phyloP scores from a whole-genome alignment of 2,329 filamentous ascomycete genomes.

The Aschersonia sp. region DNA sequence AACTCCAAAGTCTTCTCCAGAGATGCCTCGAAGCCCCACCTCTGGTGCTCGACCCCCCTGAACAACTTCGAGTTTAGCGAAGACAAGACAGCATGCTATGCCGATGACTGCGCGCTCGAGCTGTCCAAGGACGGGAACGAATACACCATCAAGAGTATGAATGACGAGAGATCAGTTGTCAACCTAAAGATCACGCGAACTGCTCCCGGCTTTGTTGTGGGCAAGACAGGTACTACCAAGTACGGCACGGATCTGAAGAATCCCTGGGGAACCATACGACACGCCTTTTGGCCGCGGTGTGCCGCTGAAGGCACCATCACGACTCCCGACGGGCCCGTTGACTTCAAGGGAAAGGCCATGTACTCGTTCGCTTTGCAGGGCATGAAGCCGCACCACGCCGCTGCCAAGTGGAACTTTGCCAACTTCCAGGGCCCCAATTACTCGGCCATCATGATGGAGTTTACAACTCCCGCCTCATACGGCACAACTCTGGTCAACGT shows the following conservation, averaged over 20 bases:
- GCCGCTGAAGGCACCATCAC: constrained; percentile 69
- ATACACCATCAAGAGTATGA: constrained; percentile 84
- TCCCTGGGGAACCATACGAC: constrained; percentile 86
- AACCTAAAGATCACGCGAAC: constrained; percentile 68
- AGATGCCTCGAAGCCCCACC: constrained; percentile 54
- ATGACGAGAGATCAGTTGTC: constrained; percentile 66
- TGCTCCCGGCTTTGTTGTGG: constrained; percentile 71
- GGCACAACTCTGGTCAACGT: constrained; percentile 73
- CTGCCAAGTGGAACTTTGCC: constrained; percentile 83
- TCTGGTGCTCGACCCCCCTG: constrained; percentile 76
- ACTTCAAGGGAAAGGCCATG: constrained; percentile 67
- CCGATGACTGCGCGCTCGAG: constrained; percentile 71
- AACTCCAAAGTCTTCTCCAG: constrained; percentile 83
- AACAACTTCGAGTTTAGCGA: constrained; percentile 72
- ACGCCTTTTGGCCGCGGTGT: constrained; percentile 89
- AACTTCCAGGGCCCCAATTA: constrained; percentile 79
- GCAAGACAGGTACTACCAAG: constrained; percentile 68
- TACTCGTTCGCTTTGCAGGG: constrained; percentile 82
- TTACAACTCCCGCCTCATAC: constrained; percentile 84
- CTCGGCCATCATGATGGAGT: constrained; percentile 92
- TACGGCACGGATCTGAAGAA: constrained; percentile 76
- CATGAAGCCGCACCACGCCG: constrained; percentile 98
- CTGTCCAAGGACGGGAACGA: constrained; percentile 69
- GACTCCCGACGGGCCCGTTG: constrained; percentile 65
- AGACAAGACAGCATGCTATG: constrained; percentile 70